Evolutionary conservation across 768 basidiomycete species (phyloP).

Genomic region (Agaricus subrufescens): DNA sequence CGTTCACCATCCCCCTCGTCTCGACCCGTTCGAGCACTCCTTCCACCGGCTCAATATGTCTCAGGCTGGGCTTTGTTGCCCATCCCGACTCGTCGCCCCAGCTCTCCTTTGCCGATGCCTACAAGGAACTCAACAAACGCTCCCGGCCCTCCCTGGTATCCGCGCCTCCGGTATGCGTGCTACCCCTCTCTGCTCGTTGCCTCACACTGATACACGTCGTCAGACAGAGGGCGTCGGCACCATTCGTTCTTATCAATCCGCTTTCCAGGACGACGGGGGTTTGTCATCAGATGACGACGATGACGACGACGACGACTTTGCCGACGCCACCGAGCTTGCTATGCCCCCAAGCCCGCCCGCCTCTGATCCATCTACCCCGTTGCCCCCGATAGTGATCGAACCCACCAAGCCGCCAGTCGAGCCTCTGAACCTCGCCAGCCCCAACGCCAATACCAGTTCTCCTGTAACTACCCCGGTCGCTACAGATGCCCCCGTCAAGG

Average conservation of each 20-base stretch:
- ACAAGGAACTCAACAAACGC: conserved; percentile 56
- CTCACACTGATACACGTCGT: not conserved
- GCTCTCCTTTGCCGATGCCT: conserved; percentile 54
- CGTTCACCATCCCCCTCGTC: conserved; percentile 32
- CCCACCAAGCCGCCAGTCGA: not conserved
- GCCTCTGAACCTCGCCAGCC: not conserved
- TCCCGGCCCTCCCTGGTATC: conserved; percentile 66
- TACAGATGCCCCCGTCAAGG: conserved; percentile 12
- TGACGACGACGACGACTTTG: conserved; percentile 26
- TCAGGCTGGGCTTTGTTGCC: conserved; percentile 44
- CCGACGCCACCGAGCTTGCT: conserved; percentile 21
- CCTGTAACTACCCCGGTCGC: conserved; percentile 17
- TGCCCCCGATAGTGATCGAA: conserved; percentile 4
- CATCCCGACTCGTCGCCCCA: conserved; percentile 37
- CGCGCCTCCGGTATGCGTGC: conserved; percentile 63
- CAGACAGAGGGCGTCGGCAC: conserved; percentile 89
- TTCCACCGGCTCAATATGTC: conserved; percentile 33
- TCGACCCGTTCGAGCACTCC: conserved; percentile 37
- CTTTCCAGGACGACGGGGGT: conserved; percentile 75
- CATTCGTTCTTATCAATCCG: conserved; percentile 54
- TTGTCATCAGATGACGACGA: conserved; percentile 44
- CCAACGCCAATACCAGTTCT: conserved; percentile 8
- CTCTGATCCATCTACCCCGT: conserved; percentile 17
- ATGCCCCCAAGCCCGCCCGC: conserved; percentile 11
- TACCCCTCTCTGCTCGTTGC: conserved; percentile 1